These are phyloP conservation scores for Leishmania guyanensis DNA, from an alignment of 208 protist genomes.

Conservation along the genomic window DNA sequence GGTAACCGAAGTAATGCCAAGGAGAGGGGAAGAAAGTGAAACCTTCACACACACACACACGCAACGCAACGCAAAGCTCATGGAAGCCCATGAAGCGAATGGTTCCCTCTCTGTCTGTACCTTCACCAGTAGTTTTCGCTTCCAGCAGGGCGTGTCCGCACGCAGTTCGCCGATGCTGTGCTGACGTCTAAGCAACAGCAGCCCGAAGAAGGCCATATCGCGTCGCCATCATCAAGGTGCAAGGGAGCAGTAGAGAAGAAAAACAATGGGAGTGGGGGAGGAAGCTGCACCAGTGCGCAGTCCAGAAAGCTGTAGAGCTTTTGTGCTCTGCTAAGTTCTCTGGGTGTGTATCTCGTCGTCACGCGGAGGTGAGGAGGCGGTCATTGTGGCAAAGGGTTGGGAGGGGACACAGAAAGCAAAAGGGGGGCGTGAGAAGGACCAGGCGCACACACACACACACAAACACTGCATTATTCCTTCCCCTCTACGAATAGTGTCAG, in stretches of 20 bases:
- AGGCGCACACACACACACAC: not conserved
- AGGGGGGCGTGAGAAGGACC: not conserved
- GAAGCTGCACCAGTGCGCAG: not conserved
- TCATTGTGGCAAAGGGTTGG: not conserved
- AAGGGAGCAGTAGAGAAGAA: not conserved
- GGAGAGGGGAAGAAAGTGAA: not conserved
- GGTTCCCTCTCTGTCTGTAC: not conserved
- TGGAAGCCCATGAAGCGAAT: not conserved
- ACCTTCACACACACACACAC: not conserved
- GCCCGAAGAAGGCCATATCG: not conserved
- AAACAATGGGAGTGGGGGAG: not conserved
- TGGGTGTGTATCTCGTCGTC: not conserved
- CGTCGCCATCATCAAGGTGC: not conserved
- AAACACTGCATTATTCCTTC: not conserved
- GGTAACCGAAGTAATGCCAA: not conserved
- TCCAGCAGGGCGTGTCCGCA: not conserved
- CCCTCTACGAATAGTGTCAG: not conserved
- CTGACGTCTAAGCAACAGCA: not conserved
- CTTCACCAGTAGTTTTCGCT: not conserved
- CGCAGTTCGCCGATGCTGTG: not conserved
- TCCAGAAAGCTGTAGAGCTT: not conserved
- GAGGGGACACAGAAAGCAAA: conserved; percentile 1
- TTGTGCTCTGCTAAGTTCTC: not conserved
- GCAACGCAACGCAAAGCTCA: not conserved
- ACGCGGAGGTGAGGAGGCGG: not conserved